Base-by-base conservation (phyloP, 139 green algal genomes). In the Trebouxia sp. region DNA sequence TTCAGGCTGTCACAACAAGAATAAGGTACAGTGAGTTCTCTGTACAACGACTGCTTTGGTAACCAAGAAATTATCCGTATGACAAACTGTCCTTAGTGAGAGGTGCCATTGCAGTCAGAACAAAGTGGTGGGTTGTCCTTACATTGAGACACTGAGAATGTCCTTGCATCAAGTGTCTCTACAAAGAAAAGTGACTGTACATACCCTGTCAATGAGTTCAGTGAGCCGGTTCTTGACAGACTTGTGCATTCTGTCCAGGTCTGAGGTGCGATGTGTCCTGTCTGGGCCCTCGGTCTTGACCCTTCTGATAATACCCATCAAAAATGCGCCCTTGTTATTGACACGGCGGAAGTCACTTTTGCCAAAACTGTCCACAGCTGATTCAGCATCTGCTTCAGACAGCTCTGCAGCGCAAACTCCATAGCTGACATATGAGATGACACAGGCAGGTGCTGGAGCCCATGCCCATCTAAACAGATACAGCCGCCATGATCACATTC, bases 261-360 rank as follows among this genome's bases (percentile, higher is more conserved):
- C 83, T 65, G 45, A 62, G 43, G 74, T 80, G 30, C 65, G 43
- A n/a, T 78, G 82, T 48, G 82, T 56, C 51, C 76, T 56, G 35
- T 88, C 88, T 39, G 86, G 84, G 5, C 88, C 88, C 35, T 92
- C 87, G 35, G 83, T 65, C 58, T 85, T 80, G 32, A 92, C 82
- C 32, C 88, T 67, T n/a, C 88, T 78, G 69, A 92, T 90, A 76
- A 92, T 92, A 72, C 88, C 88, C 67, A 83, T 85, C 15, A 85
- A 39, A 41, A 85, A 85, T 37, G 82, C 85, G 56, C 43, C 80
- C 43, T 84, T 79, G 76, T 88, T 88, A 75, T 72, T 78, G 65
- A 92, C 82, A 65, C 83, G 83, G 1, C 74, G 37, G 20, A 92
- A 87, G 79, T 91, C 85, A 35, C 82, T 74, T 42, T 89, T 86